phyloP scores from a whole-genome alignment of 441 rosid genomes.

The Codiaeum variegatum region DNA sequence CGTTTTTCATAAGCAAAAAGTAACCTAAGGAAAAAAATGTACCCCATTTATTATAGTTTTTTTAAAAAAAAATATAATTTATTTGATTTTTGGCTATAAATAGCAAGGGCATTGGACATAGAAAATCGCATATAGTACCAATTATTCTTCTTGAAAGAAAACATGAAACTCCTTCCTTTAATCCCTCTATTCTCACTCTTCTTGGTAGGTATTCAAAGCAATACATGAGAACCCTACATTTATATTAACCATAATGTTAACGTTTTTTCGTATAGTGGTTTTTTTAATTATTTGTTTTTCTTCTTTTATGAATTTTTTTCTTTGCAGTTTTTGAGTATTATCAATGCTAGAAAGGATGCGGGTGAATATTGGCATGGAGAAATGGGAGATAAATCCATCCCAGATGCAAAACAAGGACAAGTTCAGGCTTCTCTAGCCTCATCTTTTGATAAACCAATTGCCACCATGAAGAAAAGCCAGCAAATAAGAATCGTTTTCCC shows the following conservation, averaged over 20 bases:
- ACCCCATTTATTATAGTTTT: too few relatives aligned
- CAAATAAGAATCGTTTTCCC: too few relatives aligned
- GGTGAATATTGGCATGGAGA: slow-evolving; percentile 29
- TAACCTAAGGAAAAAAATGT: too few relatives aligned
- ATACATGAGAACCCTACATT: too few relatives aligned
- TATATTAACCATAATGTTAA: not conserved
- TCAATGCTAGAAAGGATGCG: slow-evolving; percentile 31
- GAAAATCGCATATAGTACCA: not conserved
- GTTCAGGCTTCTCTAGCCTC: not conserved
- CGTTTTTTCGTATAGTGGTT: not conserved
- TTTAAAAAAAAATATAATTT: too few relatives aligned
- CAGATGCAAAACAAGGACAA: slow-evolving; percentile 26
- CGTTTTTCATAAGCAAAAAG: too few relatives aligned
- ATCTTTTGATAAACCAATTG: slow-evolving; percentile 14
- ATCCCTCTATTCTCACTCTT: not conserved
- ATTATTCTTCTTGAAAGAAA: not conserved
- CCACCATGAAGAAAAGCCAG: too few relatives aligned
- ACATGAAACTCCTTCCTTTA: not conserved
- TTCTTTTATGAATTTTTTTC: not conserved
- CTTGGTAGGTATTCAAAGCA: not conserved
- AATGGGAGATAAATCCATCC: slow-evolving; percentile 27
- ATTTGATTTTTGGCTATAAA: not conserved
- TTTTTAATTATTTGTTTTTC: not conserved
- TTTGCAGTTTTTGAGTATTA: slow-evolving; percentile 24
- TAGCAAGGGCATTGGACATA: not conserved